These are phyloP conservation scores for Emergomyces africanus DNA, from an alignment of 2,329 filamentous ascomycete species.

Conservation along the genomic window DNA sequence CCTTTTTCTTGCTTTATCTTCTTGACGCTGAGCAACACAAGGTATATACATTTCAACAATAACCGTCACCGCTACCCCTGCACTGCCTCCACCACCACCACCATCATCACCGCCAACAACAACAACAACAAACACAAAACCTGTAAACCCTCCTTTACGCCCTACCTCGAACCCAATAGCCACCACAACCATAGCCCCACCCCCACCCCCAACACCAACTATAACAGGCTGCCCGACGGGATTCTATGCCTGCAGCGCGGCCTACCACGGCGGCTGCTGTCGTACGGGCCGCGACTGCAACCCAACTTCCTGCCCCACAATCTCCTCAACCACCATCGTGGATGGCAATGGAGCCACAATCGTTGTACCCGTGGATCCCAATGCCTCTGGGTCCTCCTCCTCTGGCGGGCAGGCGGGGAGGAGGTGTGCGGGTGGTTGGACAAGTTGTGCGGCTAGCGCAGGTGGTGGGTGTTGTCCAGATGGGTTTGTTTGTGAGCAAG, in stretches of 20 bases:
- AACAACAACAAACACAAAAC: slow-evolving; percentile 20
- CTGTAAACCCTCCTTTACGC: slow-evolving; percentile 18
- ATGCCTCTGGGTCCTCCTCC: slow-evolving; percentile 23
- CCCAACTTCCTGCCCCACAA: slow-evolving; percentile 56
- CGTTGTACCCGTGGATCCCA: slow-evolving; percentile 44
- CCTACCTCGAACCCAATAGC: slow-evolving; percentile 14
- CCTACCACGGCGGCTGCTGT: slow-evolving; percentile 73
- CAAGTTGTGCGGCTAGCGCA: slow-evolving; percentile 50
- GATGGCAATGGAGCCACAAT: slow-evolving; percentile 55
- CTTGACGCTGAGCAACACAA: slow-evolving; percentile 7
- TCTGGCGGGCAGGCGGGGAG: slow-evolving; percentile 20
- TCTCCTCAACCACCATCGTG: slow-evolving; percentile 53
- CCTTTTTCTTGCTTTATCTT: not conserved
- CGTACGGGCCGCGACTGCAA: slow-evolving; percentile 76
- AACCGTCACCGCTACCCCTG: slow-evolving; percentile 21
- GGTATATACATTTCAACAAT: slow-evolving; percentile 24
- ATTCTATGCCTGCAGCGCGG: slow-evolving; percentile 81
- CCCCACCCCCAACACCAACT: slow-evolving; percentile 24
- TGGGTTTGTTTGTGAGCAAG: slow-evolving; percentile 60
- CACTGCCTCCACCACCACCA: slow-evolving; percentile 26
- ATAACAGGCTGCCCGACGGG: slow-evolving; percentile 60
- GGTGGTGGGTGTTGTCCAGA: slow-evolving; percentile 74
- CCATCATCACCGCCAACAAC: slow-evolving; percentile 22
- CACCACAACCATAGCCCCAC: not conserved
- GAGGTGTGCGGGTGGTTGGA: slow-evolving; percentile 70